Evolutionary conservation across 768 basidiomycete species (phyloP).

Genomic region (Agrocybe praecox): DNA sequence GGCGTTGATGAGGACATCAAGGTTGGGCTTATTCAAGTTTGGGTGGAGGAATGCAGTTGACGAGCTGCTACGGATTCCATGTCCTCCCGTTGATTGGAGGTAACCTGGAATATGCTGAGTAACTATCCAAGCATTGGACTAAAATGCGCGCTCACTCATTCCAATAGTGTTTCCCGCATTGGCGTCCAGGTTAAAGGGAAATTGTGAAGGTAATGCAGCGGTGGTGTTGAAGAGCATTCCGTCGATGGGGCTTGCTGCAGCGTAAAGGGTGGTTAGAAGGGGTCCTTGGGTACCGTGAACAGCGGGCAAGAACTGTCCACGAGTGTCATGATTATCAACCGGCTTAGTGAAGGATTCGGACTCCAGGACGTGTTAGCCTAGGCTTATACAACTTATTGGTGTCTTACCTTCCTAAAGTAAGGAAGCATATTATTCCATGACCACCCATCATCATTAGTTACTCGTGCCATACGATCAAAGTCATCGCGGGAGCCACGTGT

Average conservation of each 20-base stretch:
- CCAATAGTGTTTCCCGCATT: background rate
- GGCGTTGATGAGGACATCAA: conserved; percentile 12
- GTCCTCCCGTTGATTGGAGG: conserved; percentile 12
- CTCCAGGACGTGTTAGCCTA: conserved; percentile 20
- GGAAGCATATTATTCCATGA: conserved; percentile 31
- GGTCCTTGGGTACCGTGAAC: conserved; percentile 20
- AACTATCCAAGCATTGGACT: background rate
- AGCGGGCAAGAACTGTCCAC: conserved; percentile 16
- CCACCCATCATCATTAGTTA: conserved; percentile 31
- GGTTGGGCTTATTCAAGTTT: conserved; percentile 1
- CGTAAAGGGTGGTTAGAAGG: conserved; percentile 17
- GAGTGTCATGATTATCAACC: conserved; percentile 16
- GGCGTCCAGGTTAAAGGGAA: conserved; percentile 12
- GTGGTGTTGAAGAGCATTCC: conserved; percentile 33
- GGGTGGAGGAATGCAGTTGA: conserved; percentile 7
- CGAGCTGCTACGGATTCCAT: conserved; percentile 13
- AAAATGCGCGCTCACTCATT: background rate
- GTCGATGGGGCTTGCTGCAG: conserved; percentile 28
- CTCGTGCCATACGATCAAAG: conserved; percentile 26
- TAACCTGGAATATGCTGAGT: background rate
- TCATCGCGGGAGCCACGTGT: conserved; percentile 32
- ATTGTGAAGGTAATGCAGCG: conserved; percentile 30
- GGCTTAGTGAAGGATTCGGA: conserved; percentile 18
- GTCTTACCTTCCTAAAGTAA: conserved; percentile 27
- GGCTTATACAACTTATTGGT: background rate